These are phyloP conservation scores for Zhuliangozyma parablackwelliae DNA, from an alignment of 1,139 yeast species.

Conservation along the genomic window DNA sequence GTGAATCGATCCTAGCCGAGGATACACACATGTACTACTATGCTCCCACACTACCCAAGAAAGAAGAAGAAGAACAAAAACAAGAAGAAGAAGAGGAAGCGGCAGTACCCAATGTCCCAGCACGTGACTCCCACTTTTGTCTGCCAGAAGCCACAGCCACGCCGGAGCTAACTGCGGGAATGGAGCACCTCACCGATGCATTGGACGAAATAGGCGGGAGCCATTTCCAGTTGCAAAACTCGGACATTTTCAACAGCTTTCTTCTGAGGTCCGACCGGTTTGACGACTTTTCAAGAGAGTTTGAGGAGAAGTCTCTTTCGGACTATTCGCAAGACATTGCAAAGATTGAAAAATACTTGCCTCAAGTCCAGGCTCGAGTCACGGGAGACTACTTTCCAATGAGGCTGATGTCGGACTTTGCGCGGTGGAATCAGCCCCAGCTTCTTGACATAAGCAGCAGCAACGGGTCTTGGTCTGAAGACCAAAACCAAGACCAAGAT, in stretches of 20 bases:
- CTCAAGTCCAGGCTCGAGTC: constrained; percentile 4
- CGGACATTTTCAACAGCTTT: constrained; percentile 26
- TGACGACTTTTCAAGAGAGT: not conserved
- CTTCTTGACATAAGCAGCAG: not conserved
- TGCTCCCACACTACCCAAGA: too few species aligned
- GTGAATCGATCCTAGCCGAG: constrained; percentile 10
- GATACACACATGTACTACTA: too few species aligned
- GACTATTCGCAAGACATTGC: constrained; percentile 20
- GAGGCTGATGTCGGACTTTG: constrained; percentile 3
- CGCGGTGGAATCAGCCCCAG: too few species aligned
- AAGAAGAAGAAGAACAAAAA: too few species aligned
- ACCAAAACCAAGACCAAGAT: too few species aligned
- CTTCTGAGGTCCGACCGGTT: constrained; percentile 7
- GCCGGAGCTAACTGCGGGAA: too few species aligned
- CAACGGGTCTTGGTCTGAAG: not conserved
- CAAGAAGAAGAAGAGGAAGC: too few species aligned
- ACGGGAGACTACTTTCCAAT: constrained; percentile 6
- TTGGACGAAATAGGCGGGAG: constrained; percentile 26
- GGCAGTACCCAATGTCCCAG: too few species aligned
- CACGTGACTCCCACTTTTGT: too few species aligned
- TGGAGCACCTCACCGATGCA: constrained; percentile 25
- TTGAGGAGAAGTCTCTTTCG: constrained; percentile 9
- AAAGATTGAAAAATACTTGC: constrained; percentile 17
- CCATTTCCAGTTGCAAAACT: constrained; percentile 24
- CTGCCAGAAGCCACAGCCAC: too few species aligned